Conservation (phyloP, 768 basidiomycete species). For the Boletus reticulatus region DNA sequence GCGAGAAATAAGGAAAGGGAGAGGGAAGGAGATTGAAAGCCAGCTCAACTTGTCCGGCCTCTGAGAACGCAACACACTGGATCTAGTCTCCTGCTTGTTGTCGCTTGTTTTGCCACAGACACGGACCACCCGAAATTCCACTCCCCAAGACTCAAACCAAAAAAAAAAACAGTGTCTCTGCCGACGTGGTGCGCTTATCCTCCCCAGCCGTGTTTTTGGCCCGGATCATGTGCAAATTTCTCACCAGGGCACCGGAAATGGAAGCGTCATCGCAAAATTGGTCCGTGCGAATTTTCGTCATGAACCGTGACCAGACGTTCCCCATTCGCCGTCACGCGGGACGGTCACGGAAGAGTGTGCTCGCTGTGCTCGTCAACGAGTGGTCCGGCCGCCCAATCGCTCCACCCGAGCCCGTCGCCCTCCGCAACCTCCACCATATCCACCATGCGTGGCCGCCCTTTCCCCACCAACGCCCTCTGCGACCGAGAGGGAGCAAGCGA, state of each 20-base stretch:
- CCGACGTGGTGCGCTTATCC: too few species aligned
- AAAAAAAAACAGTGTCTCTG: background rate
- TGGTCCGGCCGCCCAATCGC: constrained; percentile 18
- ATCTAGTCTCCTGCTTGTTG: constrained; percentile 30
- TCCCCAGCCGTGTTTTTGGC: background rate
- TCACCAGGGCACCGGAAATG: constrained; percentile 3
- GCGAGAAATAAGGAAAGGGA: constrained; percentile 5
- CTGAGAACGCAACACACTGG: constrained; percentile 35
- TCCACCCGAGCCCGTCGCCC: constrained; percentile 15
- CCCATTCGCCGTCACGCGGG: constrained; percentile 30
- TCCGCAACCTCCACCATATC: constrained; percentile 10
- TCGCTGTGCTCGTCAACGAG: constrained; percentile 40
- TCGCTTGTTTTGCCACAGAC: constrained; percentile 23
- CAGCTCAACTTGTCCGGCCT: constrained; percentile 29
- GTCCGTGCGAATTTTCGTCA: constrained; percentile 2
- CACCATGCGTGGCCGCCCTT: constrained; percentile 61
- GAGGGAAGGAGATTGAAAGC: constrained; percentile 34
- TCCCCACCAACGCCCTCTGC: constrained; percentile 40
- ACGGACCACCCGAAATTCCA: constrained; percentile 7
- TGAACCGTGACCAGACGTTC: constrained; percentile 28
- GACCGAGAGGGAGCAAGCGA: constrained; percentile 60
- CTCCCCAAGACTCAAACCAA: too few species aligned
- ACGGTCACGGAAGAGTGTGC: constrained; percentile 29
- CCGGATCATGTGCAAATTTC: constrained; percentile 5
- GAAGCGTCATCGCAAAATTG: constrained; percentile 1